Percentiles rank a stretch among this genome's conserved stretches.
Conservation (phyloP, 1,139 yeast species). For the Ogataea hybrid region DNA sequence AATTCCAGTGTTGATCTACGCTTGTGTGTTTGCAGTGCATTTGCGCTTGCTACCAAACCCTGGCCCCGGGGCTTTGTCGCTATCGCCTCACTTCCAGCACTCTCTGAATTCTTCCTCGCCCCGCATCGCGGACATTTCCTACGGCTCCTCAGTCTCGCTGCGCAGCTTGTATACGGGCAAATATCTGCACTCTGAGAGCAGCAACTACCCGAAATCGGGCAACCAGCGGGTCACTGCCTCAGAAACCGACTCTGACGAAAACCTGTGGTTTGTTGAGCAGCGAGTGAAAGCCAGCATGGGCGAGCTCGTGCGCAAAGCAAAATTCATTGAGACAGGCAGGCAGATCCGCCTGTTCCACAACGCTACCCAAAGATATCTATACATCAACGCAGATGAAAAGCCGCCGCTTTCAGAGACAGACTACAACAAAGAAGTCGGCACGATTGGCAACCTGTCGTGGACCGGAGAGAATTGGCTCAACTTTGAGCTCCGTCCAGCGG, state of each 20-base stretch:
- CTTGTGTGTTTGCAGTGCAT: slow-evolving; percentile 49
- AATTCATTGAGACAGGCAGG: slow-evolving; percentile 48
- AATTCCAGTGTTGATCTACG: slow-evolving; percentile 52
- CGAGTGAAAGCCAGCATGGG: slow-evolving; percentile 23
- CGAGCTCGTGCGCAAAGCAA: slow-evolving; percentile 29
- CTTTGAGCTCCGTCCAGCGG: slow-evolving; percentile 45
- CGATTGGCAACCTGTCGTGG: slow-evolving; percentile 52
- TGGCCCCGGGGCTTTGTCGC: slow-evolving; percentile 51
- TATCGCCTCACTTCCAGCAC: slow-evolving; percentile 60
- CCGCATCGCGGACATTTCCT: slow-evolving; percentile 51
- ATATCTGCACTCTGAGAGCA: slow-evolving; percentile 67
- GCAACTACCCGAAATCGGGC: slow-evolving; percentile 46
- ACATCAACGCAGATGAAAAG: slow-evolving; percentile 50
- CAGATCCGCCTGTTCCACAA: slow-evolving; percentile 61
- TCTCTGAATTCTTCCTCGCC: slow-evolving; percentile 42
- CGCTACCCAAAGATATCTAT: slow-evolving; percentile 56
- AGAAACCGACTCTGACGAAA: slow-evolving; percentile 52
- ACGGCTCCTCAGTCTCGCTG: slow-evolving; percentile 65
- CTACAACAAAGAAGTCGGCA: slow-evolving; percentile 70
- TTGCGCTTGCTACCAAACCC: slow-evolving; percentile 43
- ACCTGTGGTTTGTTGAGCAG: slow-evolving; percentile 66
- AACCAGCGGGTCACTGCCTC: slow-evolving; percentile 72
- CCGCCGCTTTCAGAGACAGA: slow-evolving; percentile 85
- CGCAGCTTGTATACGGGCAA: slow-evolving; percentile 61
- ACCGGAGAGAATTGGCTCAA: slow-evolving; percentile 51